A percentile compares a stretch with the other conserved stretches of the same genome.
phyloP scores from a whole-genome alignment of 768 basidiomycete species.

The Mrakia gelida region DNA sequence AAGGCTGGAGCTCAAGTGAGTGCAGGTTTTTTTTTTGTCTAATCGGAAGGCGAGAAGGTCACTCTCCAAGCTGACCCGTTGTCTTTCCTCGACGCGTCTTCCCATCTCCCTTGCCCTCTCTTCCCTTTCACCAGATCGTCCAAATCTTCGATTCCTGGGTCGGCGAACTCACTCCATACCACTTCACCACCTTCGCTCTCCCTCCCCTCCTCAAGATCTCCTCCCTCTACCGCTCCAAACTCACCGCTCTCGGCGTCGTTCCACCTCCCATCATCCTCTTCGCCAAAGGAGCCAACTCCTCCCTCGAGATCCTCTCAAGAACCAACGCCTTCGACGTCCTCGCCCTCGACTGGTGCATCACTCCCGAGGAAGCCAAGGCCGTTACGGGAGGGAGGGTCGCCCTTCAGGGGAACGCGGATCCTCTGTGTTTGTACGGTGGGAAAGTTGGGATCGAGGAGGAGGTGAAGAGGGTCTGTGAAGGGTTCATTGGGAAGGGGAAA shows the following conservation, averaged over 20 bases:
- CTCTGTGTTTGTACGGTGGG: conserved; percentile 77
- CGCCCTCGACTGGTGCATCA: conserved; percentile 86
- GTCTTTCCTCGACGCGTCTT: not conserved
- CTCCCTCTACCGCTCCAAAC: conserved; percentile 58
- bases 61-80: too few relatives aligned
- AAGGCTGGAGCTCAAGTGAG: conserved; percentile 91
- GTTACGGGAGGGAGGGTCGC: conserved; percentile 57
- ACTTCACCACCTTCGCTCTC: conserved; percentile 77
- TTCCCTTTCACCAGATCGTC: conserved; percentile 58
- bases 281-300: conserved; percentile 85
- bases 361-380: conserved; percentile 64
- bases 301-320: conserved; percentile 58
- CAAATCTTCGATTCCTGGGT: conserved; percentile 99
- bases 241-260: conserved; percentile 56
- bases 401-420: conserved; percentile 92
- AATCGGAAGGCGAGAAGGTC: too few relatives aligned
- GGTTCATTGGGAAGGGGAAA: conserved; percentile 59
- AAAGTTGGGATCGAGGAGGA: conserved; percentile 76
- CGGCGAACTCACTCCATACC: conserved; percentile 81
- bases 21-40: not conserved
- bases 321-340: conserved; percentile 76
- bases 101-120: not conserved
- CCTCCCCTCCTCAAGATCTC: conserved; percentile 74
- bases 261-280: conserved; percentile 81
- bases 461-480: conserved; percentile 73